Conservation (phyloP, 2,329 filamentous ascomycete species). For the Talaromyces islandicus region DNA sequence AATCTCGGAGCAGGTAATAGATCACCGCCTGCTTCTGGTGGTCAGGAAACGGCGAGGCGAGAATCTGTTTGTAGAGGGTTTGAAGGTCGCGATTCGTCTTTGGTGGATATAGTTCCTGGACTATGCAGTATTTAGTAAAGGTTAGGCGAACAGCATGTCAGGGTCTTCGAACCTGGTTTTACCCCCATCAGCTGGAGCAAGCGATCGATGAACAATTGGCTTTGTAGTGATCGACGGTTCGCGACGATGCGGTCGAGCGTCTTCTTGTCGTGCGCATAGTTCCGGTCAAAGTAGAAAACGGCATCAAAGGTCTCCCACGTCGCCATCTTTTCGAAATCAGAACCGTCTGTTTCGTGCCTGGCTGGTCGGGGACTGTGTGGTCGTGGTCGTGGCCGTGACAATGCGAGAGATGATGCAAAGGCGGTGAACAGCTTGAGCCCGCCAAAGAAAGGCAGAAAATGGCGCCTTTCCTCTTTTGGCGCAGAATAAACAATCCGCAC, state of each 20-base stretch:
- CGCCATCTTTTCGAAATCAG: constrained; percentile 25
- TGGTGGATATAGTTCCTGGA: constrained; percentile 67
- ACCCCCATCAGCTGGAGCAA: constrained; percentile 66
- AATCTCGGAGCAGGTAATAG: constrained; percentile 77
- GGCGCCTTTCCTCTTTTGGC: constrained; percentile 27
- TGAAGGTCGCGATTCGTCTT: constrained; percentile 62
- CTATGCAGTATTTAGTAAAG: constrained; percentile 21
- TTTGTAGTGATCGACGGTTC: constrained; percentile 62
- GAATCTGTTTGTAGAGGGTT: constrained; percentile 64
- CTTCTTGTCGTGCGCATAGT: constrained; percentile 58
- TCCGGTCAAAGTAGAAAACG: constrained; percentile 58
- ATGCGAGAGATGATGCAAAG: constrained; percentile 10
- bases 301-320: constrained; percentile 59
- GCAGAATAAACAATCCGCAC: constrained; percentile 35
- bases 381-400: neutral
- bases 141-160: constrained; percentile 11
- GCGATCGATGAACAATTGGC: constrained; percentile 72
- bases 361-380: neutral
- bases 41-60: constrained; percentile 56
- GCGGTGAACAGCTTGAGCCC: constrained; percentile 6
- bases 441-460: constrained; percentile 23
- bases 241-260: constrained; percentile 58
- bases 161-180: constrained; percentile 51
- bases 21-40: constrained; percentile 78
- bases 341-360: neutral